phyloP scores from a whole-genome alignment of 1,139 yeast species.

The Zygoascus hellenicus region DNA sequence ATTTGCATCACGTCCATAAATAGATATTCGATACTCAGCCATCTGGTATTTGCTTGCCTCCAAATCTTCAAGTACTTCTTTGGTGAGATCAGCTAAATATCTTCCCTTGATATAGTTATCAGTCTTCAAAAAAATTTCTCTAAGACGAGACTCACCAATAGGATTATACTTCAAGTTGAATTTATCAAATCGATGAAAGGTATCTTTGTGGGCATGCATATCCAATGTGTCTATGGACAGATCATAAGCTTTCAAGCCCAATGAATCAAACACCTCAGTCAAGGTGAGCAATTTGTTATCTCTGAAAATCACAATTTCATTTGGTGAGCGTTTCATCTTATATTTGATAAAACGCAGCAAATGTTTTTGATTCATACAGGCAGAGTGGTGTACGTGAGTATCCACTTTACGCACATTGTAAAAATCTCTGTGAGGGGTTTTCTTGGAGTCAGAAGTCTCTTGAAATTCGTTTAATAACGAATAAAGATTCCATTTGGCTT shows the following conservation, averaged over 20 bases:
- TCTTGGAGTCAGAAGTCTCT: slow-evolving; percentile 78
- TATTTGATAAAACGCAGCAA: slow-evolving; percentile 88
- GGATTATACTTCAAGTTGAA: slow-evolving; percentile 97
- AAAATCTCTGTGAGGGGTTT: slow-evolving; percentile 92
- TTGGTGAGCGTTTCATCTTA: slow-evolving; percentile 71
- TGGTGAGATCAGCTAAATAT: slow-evolving; percentile 88
- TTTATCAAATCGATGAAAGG: slow-evolving; percentile 96
- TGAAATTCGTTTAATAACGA: slow-evolving; percentile 83
- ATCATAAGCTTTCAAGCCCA: slow-evolving; percentile 89
- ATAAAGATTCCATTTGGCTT: slow-evolving; percentile 95
- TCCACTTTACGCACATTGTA: slow-evolving; percentile 98
- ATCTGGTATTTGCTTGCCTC: slow-evolving; percentile 94
- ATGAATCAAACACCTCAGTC: slow-evolving; percentile 80
- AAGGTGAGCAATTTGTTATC: slow-evolving; percentile 89
- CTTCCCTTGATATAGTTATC: slow-evolving; percentile 87
- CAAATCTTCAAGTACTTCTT: slow-evolving; percentile 85
- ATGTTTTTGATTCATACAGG: slow-evolving; percentile 98
- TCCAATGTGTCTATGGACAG: slow-evolving; percentile 93
- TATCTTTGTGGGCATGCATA: slow-evolving; percentile 98
- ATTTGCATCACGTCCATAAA: slow-evolving; percentile 80
- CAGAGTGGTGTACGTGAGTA: slow-evolving; percentile 98
- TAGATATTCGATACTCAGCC: slow-evolving; percentile 92
- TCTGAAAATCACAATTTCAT: slow-evolving; percentile 87
- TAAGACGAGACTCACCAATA: slow-evolving; percentile 91
- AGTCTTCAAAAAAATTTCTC: slow-evolving; percentile 93